These are phyloP conservation scores for Salvia splendens DNA, from an alignment of 257 asterid species.

Conservation along the genomic window DNA sequence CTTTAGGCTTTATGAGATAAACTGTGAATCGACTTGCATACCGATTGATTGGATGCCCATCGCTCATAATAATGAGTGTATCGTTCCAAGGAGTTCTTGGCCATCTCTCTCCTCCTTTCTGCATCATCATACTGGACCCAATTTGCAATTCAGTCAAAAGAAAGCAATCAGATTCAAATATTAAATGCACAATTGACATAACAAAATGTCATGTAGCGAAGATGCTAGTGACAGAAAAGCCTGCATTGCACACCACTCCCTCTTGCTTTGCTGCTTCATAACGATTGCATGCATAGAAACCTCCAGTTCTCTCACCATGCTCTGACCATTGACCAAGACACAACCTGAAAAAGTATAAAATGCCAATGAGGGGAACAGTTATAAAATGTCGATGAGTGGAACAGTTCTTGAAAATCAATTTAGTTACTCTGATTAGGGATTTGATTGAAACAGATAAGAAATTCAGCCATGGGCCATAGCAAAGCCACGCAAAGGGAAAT, in stretches of 20 bases:
- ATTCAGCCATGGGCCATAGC: slow-evolving; percentile 27
- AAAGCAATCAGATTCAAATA: slow-evolving; percentile 28
- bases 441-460: slow-evolving; percentile 10
- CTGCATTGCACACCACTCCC: slow-evolving; percentile 70
- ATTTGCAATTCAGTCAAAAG: slow-evolving; percentile 28
- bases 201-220: slow-evolving; percentile 12
- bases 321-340: slow-evolving; percentile 98
- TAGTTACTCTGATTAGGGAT: slow-evolving; percentile 9
- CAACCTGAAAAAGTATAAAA: slow-evolving; percentile 53
- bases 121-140: slow-evolving; percentile 85
- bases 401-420: slow-evolving; percentile 11
- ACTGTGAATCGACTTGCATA: slow-evolving; percentile 40
- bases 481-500: not conserved
- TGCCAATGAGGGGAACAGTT: slow-evolving; percentile 8
- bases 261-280: slow-evolving; percentile 99
- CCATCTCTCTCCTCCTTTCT: slow-evolving; percentile 99
- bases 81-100: slow-evolving; percentile 98
- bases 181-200: slow-evolving; percentile 15
- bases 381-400: slow-evolving; percentile 10
- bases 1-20: not conserved
- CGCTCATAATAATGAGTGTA: slow-evolving; percentile 99
- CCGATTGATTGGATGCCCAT: slow-evolving; percentile 99
- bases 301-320: slow-evolving; percentile 99
- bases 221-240: slow-evolving; percentile 10
- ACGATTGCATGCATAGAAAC: slow-evolving; percentile 98